These are phyloP conservation scores for Fusarium sp. DNA, from an alignment of 2,329 filamentous ascomycete genomes.

Conservation along the genomic window DNA sequence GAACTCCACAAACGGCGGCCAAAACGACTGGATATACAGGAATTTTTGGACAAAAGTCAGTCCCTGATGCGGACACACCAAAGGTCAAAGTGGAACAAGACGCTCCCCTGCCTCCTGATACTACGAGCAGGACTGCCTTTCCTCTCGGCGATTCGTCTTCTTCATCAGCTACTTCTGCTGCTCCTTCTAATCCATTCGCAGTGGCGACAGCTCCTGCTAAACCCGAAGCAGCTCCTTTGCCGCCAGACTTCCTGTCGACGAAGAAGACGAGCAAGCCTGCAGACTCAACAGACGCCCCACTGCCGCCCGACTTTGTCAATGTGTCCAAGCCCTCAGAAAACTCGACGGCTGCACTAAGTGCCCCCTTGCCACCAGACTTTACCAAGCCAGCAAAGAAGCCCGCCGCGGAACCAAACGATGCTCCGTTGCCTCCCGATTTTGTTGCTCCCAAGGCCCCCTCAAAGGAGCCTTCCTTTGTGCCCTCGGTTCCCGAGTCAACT, in stretches of 20 bases:
- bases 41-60: slow-evolving; percentile 41
- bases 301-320: slow-evolving; percentile 49
- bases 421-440: slow-evolving; percentile 56
- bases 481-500: slow-evolving; percentile 51
- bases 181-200: slow-evolving; percentile 46
- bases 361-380: slow-evolving; percentile 30
- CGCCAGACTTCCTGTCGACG: slow-evolving; percentile 53
- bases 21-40: slow-evolving; percentile 39
- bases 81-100: slow-evolving; percentile 53
- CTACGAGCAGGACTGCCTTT: slow-evolving; percentile 65
- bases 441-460: slow-evolving; percentile 48
- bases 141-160: slow-evolving; percentile 64
- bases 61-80: slow-evolving; percentile 41
- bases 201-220: slow-evolving; percentile 44
- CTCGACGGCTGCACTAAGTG: slow-evolving; percentile 10
- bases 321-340: slow-evolving; percentile 30
- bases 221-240: slow-evolving; percentile 54
- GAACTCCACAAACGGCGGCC: slow-evolving; percentile 25
- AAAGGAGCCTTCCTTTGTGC: slow-evolving; percentile 48
- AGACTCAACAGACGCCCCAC: slow-evolving; percentile 43
- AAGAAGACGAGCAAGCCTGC: slow-evolving; percentile 35
- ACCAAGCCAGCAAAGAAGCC: slow-evolving; percentile 27
- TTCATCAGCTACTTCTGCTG: slow-evolving; percentile 60
- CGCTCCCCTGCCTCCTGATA: slow-evolving; percentile 65
- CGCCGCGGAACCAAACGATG: slow-evolving; percentile 48